Conservation (phyloP, 768 basidiomycete genomes). For the Dacryopinax primogenitus region DNA sequence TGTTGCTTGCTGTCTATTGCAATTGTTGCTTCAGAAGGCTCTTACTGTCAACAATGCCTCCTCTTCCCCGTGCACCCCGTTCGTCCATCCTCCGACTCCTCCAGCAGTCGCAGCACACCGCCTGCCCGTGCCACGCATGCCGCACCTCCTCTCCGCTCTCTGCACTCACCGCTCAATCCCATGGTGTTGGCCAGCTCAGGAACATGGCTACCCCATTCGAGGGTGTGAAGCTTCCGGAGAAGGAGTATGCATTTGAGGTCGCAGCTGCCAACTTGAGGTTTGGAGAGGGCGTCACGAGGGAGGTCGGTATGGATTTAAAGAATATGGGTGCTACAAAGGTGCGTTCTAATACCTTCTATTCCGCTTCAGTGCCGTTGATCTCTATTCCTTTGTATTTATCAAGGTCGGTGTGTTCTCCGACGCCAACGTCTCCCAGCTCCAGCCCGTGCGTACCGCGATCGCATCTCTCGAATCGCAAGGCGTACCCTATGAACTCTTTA, state of each 20-base stretch:
- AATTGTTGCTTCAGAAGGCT: neutral
- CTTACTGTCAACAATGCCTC: neutral
- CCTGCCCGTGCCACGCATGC: conserved; percentile 69
- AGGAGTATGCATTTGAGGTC: conserved; percentile 90
- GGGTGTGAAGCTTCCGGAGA: conserved; percentile 36
- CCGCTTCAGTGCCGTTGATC: neutral
- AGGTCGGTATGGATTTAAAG: conserved; percentile 88
- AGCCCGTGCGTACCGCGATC: conserved; percentile 66
- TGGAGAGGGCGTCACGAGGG: conserved; percentile 77
- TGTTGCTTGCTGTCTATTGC: too few species aligned
- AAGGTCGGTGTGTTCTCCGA: conserved; percentile 94
- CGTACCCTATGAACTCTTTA: conserved; percentile 69
- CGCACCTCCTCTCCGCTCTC: conserved; percentile 30
- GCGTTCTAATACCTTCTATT: conserved; percentile 13
- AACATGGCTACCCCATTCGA: conserved; percentile 69
- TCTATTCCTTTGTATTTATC: neutral
- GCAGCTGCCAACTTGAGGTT: conserved; percentile 81
- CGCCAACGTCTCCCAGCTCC: conserved; percentile 64
- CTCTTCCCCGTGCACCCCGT: neutral
- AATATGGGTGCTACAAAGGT: conserved; percentile 87
- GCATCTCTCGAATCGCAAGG: conserved; percentile 66
- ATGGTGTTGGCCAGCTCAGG: conserved; percentile 49
- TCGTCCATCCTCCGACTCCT: neutral
- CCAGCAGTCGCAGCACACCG: conserved; percentile 33
- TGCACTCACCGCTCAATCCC: conserved; percentile 32